Evolutionary conservation across 148 eudicot genomes (phyloP), one percentile per base, ranked within the genome.

Genomic region (Spergularia marina): DNA sequence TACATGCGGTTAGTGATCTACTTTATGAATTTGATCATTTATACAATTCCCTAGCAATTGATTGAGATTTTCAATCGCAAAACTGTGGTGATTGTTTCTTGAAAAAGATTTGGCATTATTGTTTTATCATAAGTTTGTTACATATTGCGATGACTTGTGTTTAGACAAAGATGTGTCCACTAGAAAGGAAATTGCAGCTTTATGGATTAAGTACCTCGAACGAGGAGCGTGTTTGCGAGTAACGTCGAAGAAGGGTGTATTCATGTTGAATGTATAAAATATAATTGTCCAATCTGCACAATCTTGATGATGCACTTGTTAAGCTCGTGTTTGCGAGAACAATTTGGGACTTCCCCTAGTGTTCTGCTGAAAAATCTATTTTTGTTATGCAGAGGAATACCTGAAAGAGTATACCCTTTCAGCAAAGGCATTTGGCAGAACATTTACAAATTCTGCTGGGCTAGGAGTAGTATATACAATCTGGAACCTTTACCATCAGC

Each of bases 391-490:
- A 95, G 97, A 79, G 85, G 81, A 20, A 75, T 95, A 62, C 96
- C 96, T 40, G 94, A 91, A 74, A 84, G 98, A 81, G 96, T 94
- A 68, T 89, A 85, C 77, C 97, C 99, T 10, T 95, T 92, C 84
- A 95, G 93, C 68, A 84, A 88, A 84, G 97, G 99, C 77, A 74
- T 85, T 20, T 85, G 97, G 82, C 83, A 86, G 73, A 95, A 95
- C 79, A 72, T 92, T 78, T 87, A 85, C 82, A 73, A 86, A 75
- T 95, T 90, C 86, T 95, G 97, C 70, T 95, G 84, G 70, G 83
- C 82, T 56, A 73, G 79, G 65, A 85, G 75, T 68, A 77, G 87
- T 83, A 70, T 64, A 36, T 86, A 89, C 85, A 81, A 78, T 54
- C 64, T 95, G 81, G 99, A 92, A 83, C 80, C 80, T 20, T 80